Evolutionary conservation across 495 filamentous ascomycete genomes (phyloP).

Genomic region (Neurospora sp.): DNA sequence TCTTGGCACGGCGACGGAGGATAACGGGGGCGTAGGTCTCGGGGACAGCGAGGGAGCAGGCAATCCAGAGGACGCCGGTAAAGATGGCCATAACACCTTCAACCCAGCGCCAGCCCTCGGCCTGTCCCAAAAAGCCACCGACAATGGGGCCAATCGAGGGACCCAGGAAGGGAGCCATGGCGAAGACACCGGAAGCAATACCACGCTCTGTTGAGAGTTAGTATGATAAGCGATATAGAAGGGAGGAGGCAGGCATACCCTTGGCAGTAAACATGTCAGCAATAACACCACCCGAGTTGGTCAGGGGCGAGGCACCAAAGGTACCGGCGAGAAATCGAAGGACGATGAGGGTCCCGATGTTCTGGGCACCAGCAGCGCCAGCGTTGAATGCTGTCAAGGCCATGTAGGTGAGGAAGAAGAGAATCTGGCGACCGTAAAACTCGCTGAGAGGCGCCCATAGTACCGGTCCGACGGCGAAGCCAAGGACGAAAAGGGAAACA

Average conservation of each 20-base stretch:
- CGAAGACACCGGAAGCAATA: slow-evolving; percentile 53
- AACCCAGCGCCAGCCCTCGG: slow-evolving; percentile 55
- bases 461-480: slow-evolving; percentile 58
- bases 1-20: slow-evolving; percentile 57
- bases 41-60: slow-evolving; percentile 58
- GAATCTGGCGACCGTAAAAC: slow-evolving; percentile 61
- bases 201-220: slow-evolving; percentile 42
- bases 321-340: slow-evolving; percentile 70
- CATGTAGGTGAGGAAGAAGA: slow-evolving; percentile 55
- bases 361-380: slow-evolving; percentile 50
- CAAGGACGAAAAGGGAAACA: slow-evolving; percentile 64
- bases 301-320: slow-evolving; percentile 66
- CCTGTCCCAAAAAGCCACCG: slow-evolving; percentile 47
- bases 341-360: slow-evolving; percentile 56
- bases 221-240: background rate
- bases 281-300: slow-evolving; percentile 65
- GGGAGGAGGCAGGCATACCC: slow-evolving; percentile 4
- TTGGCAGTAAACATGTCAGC: slow-evolving; percentile 59
- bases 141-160: slow-evolving; percentile 50
- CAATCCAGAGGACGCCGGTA: slow-evolving; percentile 51
- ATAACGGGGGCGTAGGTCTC: slow-evolving; percentile 74
- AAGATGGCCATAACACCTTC: slow-evolving; percentile 60
- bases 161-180: slow-evolving; percentile 58
- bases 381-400: slow-evolving; percentile 61
- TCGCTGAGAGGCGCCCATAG: slow-evolving; percentile 55